phyloP scores from a whole-genome alignment of 495 filamentous ascomycete species.

The Achaetomiella virescens region DNA sequence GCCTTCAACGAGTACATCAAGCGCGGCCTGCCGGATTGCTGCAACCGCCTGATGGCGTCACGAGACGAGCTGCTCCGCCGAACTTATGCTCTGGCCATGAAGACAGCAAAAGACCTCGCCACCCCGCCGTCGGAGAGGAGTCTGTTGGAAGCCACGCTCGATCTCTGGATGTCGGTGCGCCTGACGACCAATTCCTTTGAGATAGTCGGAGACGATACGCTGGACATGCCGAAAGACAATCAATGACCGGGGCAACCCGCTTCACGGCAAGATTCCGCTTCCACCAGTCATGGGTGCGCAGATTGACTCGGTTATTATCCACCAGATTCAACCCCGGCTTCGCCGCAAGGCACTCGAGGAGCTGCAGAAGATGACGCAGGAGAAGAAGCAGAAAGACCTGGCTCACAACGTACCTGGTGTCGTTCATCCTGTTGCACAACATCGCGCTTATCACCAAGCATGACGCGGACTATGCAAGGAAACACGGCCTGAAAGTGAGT shows the following conservation, averaged over 20 bases:
- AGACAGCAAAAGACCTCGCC: conserved; percentile 21
- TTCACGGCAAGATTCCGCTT: conserved; percentile 47
- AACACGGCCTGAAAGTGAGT: conserved; percentile 47
- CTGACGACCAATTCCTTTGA: conserved; percentile 51
- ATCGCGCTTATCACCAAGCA: conserved; percentile 51
- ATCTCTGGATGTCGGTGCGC: conserved; percentile 53
- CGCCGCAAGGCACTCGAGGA: conserved; percentile 49
- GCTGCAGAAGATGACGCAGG: conserved; percentile 50
- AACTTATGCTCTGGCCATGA: conserved; percentile 41
- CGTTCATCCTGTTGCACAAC: conserved; percentile 54
- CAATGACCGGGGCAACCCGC: conserved; percentile 44
- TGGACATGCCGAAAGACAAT: conserved; percentile 45
- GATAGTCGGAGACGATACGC: conserved; percentile 48
- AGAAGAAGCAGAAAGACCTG: conserved; percentile 51
- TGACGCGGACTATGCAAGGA: conserved; percentile 49
- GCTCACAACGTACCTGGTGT: conserved; percentile 52
- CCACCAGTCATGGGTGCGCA: conserved; percentile 57
- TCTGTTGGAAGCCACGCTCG: conserved; percentile 44
- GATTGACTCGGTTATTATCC: conserved; percentile 51
- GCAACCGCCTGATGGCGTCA: conserved; percentile 31
- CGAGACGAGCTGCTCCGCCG: conserved; percentile 35
- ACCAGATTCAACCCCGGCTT: conserved; percentile 49
- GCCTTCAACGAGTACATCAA: conserved; percentile 42
- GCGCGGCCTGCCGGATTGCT: conserved; percentile 32
- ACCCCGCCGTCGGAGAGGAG: conserved; percentile 30